Conservation (phyloP, 495 filamentous ascomycete species). For the Haplographium delicatum region DNA sequence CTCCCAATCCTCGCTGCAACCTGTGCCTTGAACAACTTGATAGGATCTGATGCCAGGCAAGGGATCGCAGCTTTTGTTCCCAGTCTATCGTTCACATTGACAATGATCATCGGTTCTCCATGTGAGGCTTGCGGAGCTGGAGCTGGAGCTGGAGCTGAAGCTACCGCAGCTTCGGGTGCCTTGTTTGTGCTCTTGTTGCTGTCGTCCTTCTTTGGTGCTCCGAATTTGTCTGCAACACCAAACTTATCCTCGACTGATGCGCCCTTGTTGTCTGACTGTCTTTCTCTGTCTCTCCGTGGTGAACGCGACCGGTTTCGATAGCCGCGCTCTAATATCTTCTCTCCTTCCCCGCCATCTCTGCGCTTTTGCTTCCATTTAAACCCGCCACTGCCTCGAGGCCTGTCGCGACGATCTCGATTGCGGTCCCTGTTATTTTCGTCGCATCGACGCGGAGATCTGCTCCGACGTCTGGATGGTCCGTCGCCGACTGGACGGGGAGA, state of each 20-base stretch:
- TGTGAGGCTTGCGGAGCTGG: slow-evolving; percentile 29
- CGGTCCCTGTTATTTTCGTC: slow-evolving; percentile 5
- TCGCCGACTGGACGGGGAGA: slow-evolving; percentile 33
- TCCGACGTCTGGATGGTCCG: slow-evolving; percentile 10
- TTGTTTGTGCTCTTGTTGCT: slow-evolving; percentile 1
- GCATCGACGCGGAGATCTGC: slow-evolving; percentile 14
- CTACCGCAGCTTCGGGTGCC: slow-evolving; percentile 24
- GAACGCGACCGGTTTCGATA: slow-evolving; percentile 40
- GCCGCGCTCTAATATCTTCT: slow-evolving; percentile 44
- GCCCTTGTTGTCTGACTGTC: not conserved
- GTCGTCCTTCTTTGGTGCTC: slow-evolving; percentile 1
- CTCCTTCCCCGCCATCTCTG: slow-evolving; percentile 36
- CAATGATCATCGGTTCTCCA: slow-evolving; percentile 80
- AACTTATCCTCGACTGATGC: slow-evolving; percentile 24
- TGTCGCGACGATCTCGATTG: slow-evolving; percentile 29
- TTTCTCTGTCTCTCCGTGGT: slow-evolving; percentile 21
- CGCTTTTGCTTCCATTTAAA: slow-evolving; percentile 67
- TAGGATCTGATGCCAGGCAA: slow-evolving; percentile 72
- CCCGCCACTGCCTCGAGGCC: slow-evolving; percentile 46
- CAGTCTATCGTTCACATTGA: slow-evolving; percentile 86
- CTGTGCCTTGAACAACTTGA: slow-evolving; percentile 83
- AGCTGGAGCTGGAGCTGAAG: slow-evolving; percentile 21
- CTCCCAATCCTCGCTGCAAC: slow-evolving; percentile 83
- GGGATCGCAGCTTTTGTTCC: slow-evolving; percentile 89
- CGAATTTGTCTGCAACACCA: slow-evolving; percentile 26